Evolutionary conservation across 768 basidiomycete species (phyloP), one percentile per base, ranked within the genome.

Genomic region (Boletus tylopilopsis): DNA sequence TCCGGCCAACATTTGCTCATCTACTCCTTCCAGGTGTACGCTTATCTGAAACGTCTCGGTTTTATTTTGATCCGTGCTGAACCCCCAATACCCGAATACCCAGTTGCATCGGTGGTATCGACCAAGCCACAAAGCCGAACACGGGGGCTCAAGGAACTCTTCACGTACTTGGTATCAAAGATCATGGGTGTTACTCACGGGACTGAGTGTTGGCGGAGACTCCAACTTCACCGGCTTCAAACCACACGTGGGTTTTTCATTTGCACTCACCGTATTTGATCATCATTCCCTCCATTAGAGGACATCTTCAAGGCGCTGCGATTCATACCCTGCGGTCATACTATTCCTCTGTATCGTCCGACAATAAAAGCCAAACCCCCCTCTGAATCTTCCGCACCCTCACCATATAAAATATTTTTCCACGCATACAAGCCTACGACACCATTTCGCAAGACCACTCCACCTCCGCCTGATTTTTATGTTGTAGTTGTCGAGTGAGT

Each of bases 401-500:
- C 55, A 25, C 42, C 64, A 3, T 97, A 94, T 64, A 73, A 79
- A 43, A 77, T 91, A 4, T 97, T 96, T 70, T 98, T 77, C 68
- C 87, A 96, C 60, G 73, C 92, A 5, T 95, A 94, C 73, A 96
- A 95, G 62, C 95, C 95, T 2, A 83, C 82, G 7, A 90, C 91
- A 0, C 76, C 87, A 8, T 95, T 84, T 72, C 85, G 81, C 63
- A 91, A 85, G 71, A 86, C 82, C 0, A 70, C 78, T 1, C 89
- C 87, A 6, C 82, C 85, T 6, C 74, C 77, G 1, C 92, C 94
- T 3, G 92, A 96, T 67, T 98, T 92, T 68, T 78, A 84, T 43
- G 70, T 96, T 18, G 89, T 90, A 1, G 87, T 94, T 2, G 76
- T 97, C 49, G 82, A 94, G 94, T 95, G 55, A 58, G 84, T 71